Evolutionary conservation across 257 asterid genomes (phyloP), one percentile per base, ranked within the genome.

Genomic region (Agastache rugosa): DNA sequence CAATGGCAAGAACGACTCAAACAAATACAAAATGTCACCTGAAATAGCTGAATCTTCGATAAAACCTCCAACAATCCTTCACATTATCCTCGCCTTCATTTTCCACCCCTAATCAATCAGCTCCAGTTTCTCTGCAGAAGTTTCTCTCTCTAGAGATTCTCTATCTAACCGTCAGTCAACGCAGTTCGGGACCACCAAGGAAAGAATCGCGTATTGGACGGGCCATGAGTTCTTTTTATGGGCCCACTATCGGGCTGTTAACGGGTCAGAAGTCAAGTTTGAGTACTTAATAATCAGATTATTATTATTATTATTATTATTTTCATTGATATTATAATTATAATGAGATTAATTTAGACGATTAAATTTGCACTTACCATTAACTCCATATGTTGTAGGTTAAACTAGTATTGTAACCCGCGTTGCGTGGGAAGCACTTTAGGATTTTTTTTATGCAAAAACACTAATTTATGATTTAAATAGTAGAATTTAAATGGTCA

Each of bases 11-110:
- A 69, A 74, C 53, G 62, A 44, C 11, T 4, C 64, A 53, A 62
- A 44, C 1, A 31, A 45, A 73, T 27, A 5, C 23, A 29, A 35
- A 48, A 23, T 35, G 47, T 47, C 53, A 65, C 80, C 77, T 54
- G 74, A 56, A 74, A 15, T 31, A 23, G 76, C 41, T 55, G 50
- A 56, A 44, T n/a, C 50, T 4, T 37, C 41, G 59, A 47, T 6
- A 45, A 55, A 51, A 67, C 47, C 60, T 63, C 44, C 6, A 62
- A 11, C 6, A 77, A 6, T 42, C 25, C 25, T 25, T 58, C 17
- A 54, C 48, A 55, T 31, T 31, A 31, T 31, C 37, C 7, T 31
- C 37, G 50, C 37, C 44, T 6, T 59, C 54, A 11, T 19, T 16
- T 20, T 22, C 47, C 8, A 22, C 20, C 42, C 29, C 12, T 41